Evolutionary conservation across 2,329 filamentous ascomycete species (phyloP).

Genomic region (Dothistroma septosporum): DNA sequence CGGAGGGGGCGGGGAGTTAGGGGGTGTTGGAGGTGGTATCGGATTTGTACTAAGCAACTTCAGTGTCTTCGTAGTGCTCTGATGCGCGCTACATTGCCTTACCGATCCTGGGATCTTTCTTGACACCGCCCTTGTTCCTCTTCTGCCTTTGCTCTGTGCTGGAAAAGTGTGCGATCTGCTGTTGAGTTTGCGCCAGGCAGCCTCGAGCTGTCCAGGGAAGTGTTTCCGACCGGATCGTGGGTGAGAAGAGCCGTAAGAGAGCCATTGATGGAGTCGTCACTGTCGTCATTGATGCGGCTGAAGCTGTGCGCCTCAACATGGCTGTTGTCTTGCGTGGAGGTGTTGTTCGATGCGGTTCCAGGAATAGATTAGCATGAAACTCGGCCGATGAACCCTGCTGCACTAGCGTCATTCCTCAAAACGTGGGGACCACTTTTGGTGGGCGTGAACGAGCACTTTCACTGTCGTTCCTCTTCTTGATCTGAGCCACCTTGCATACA

Average conservation of each 20-base stretch:
- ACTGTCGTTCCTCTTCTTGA: neutral
- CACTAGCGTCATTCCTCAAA: neutral
- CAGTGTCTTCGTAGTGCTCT: constrained; percentile 2
- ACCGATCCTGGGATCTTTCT: constrained; percentile 36
- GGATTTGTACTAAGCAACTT: constrained; percentile 53
- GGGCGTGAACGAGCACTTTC: neutral
- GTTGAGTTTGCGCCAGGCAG: constrained; percentile 21
- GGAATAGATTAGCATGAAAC: neutral
- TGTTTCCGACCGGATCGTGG: constrained; percentile 14
- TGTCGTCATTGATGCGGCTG: constrained; percentile 2
- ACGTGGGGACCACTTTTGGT: neutral
- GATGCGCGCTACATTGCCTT: constrained; percentile 5
- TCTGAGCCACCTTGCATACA: neutral
- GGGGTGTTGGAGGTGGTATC: constrained; percentile 67
- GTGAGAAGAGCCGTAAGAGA: constrained; percentile 28
- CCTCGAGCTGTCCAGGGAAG: constrained; percentile 25
- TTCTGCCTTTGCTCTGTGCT: constrained; percentile 40
- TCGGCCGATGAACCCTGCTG: neutral
- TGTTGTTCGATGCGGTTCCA: neutral
- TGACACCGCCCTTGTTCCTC: constrained; percentile 28
- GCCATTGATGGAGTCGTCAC: constrained; percentile 30
- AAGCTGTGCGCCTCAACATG: constrained; percentile 1
- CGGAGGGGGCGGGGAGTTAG: constrained; percentile 71
- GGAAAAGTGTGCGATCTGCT: constrained; percentile 33
- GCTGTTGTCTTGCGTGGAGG: neutral